phyloP scores from a whole-genome alignment of 108 stramenopile species.

The Discostella stelligeroides region DNA sequence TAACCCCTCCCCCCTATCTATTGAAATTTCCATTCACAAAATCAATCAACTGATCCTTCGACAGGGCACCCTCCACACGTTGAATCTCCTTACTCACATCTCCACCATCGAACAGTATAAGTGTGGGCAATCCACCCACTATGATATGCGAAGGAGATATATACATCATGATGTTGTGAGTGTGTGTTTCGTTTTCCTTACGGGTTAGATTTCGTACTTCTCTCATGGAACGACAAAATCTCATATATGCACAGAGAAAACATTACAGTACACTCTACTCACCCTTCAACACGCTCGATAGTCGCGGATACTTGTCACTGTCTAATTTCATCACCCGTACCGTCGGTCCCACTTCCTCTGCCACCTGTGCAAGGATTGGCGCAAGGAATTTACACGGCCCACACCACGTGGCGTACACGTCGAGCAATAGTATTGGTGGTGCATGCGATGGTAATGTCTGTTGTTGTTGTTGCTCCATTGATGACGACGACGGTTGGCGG shows the following conservation, averaged over 20 bases:
- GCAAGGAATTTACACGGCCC: constrained; percentile 88
- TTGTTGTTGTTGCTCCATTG: constrained; percentile 3
- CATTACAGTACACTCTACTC: constrained; percentile 34
- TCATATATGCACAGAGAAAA: background rate
- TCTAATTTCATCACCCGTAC: constrained; percentile 84
- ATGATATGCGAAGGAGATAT: constrained; percentile 54
- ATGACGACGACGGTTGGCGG: background rate
- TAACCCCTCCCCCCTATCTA: background rate
- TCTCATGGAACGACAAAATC: background rate
- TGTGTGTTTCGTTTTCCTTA: no score
- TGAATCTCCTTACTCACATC: constrained; percentile 47
- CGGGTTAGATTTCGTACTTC: background rate
- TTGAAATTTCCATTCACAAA: constrained; percentile 48
- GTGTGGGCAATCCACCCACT: constrained; percentile 55
- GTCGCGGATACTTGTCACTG: constrained; percentile 67
- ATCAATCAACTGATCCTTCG: constrained; percentile 63
- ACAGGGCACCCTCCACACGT: constrained; percentile 83
- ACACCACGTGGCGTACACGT: constrained; percentile 91
- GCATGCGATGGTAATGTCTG: no score
- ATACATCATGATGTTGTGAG: no score
- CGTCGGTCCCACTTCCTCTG: constrained; percentile 57
- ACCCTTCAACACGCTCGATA: constrained; percentile 57
- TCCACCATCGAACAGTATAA: constrained; percentile 57
- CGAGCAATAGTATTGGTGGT: constrained; percentile 62
- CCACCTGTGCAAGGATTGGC: constrained; percentile 69